phyloP scores from a whole-genome alignment of 176 grass and related monocot species.

The Thinopyrum elongatum region DNA sequence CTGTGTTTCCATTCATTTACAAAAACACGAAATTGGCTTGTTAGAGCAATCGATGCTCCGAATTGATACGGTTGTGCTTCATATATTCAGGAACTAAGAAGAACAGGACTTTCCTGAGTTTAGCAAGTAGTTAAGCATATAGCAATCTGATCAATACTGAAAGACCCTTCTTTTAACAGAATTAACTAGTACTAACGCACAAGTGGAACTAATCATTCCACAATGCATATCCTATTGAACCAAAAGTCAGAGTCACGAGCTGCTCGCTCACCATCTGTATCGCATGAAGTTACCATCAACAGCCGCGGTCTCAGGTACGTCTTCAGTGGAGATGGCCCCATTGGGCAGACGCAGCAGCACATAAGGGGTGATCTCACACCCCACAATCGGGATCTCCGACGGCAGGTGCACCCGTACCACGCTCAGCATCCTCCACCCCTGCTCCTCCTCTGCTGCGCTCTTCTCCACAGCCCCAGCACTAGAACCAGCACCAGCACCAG shows the following conservation, averaged over 20 bases:
- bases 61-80: not conserved
- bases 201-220: conserved; percentile 10
- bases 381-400: conserved; percentile 99
- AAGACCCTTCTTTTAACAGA: conserved; percentile 3
- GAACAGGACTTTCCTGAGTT: not conserved
- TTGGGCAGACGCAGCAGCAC: conserved; percentile 72
- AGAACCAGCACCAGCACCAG: not conserved
- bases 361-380: conserved; percentile 99
- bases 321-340: conserved; percentile 55
- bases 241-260: not conserved
- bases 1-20: not conserved
- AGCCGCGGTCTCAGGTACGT: conserved; percentile 46
- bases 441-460: conserved; percentile 31
- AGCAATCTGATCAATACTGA: not conserved
- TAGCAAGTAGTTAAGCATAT: conserved; percentile 2
- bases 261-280: conserved; percentile 89
- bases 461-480: conserved; percentile 34
- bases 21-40: not conserved
- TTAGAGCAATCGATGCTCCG: not conserved
- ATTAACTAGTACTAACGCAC: not conserved
- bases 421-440: conserved; percentile 74
- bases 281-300: conserved; percentile 77
- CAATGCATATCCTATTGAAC: not conserved
- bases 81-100: not conserved
- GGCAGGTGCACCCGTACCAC: conserved; percentile 89